Percentiles rank a stretch among this genome's conserved stretches.
Evolutionary conservation across 768 basidiomycete species (phyloP).

Genomic region (Serendipita sp.): DNA sequence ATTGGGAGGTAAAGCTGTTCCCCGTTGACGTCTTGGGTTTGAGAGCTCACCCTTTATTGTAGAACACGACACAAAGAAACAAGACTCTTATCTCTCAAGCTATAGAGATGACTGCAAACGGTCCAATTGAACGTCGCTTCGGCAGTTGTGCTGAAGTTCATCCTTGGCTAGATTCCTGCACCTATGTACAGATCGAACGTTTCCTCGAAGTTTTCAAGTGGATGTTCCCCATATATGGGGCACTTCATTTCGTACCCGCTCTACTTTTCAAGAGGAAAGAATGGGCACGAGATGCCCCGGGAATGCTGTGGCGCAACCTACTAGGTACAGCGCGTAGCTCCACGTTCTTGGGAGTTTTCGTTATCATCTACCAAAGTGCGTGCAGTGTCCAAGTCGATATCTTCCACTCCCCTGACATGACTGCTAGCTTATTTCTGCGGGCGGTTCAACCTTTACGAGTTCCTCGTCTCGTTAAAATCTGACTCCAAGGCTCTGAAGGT

Average conservation of each 20-base stretch:
- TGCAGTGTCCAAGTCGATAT: not conserved
- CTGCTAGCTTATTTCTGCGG: constrained; percentile 43
- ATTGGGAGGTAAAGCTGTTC: constrained; percentile 25
- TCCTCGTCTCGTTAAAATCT: constrained; percentile 24
- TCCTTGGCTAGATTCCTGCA: constrained; percentile 50
- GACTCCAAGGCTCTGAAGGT: constrained; percentile 17
- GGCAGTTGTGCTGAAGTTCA: constrained; percentile 52
- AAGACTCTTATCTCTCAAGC: not conserved
- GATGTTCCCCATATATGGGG: constrained; percentile 61
- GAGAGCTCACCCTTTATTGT: not conserved
- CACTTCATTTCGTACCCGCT: constrained; percentile 75
- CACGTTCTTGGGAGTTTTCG: constrained; percentile 72
- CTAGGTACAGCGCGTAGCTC: constrained; percentile 69
- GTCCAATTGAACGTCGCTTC: constrained; percentile 3
- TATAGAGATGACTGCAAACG: not conserved
- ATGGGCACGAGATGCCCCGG: constrained; percentile 48
- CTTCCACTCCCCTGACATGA: not conserved
- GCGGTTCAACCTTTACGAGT: constrained; percentile 41
- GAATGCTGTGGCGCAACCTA: constrained; percentile 45
- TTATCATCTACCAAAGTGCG: constrained; percentile 67
- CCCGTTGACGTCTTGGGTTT: not conserved
- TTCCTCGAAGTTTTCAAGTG: constrained; percentile 69
- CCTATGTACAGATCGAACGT: constrained; percentile 43
- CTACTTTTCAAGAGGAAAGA: constrained; percentile 61
- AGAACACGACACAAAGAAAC: not conserved